Evolutionary conservation across 2,329 filamentous ascomycete genomes (phyloP).

Genomic region (Beauveria pseudobassiana): DNA sequence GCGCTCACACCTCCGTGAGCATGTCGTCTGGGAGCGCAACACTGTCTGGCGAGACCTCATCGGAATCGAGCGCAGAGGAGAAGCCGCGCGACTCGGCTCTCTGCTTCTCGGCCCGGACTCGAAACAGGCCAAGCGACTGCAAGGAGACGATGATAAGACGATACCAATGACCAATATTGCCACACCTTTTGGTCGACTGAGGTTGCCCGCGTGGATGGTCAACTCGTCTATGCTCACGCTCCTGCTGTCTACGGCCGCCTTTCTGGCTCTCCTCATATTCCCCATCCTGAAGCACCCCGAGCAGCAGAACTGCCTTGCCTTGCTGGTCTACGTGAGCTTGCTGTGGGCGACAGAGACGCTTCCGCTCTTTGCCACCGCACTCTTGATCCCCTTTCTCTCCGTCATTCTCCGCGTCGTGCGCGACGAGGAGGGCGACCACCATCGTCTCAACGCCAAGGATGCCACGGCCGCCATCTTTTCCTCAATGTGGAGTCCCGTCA

Average conservation of each 20-base stretch:
- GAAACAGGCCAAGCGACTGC: slow-evolving; percentile 62
- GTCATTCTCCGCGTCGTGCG: slow-evolving; percentile 81
- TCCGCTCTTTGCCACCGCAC: slow-evolving; percentile 90
- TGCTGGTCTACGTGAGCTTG: slow-evolving; percentile 88
- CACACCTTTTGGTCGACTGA: slow-evolving; percentile 74
- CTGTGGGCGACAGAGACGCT: slow-evolving; percentile 98
- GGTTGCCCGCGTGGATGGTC: slow-evolving; percentile 73
- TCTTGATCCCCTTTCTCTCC: slow-evolving; percentile 87
- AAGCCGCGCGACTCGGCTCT: slow-evolving; percentile 85
- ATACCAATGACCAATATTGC: slow-evolving; percentile 58
- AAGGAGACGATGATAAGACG: slow-evolving; percentile 71
- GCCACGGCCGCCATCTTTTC: slow-evolving; percentile 82
- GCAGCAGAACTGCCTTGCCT: slow-evolving; percentile 91
- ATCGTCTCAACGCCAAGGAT: slow-evolving; percentile 68
- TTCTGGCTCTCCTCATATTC: slow-evolving; percentile 63
- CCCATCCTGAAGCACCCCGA: slow-evolving; percentile 82
- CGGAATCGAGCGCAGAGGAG: slow-evolving; percentile 88
- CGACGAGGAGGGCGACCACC: slow-evolving; percentile 55
- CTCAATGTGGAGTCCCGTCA: slow-evolving; percentile 98
- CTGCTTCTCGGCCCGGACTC: slow-evolving; percentile 72
- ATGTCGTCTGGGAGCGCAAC: slow-evolving; percentile 98
- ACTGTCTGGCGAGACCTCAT: slow-evolving; percentile 99
- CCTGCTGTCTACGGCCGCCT: slow-evolving; percentile 62
- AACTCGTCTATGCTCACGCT: slow-evolving; percentile 75
- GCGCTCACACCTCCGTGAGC: slow-evolving; percentile 83